A percentile compares a stretch with the other conserved stretches of the same genome.
Evolutionary conservation across 2,329 filamentous ascomycete species (phyloP).

Genomic region (Plenodomus biglobosus): DNA sequence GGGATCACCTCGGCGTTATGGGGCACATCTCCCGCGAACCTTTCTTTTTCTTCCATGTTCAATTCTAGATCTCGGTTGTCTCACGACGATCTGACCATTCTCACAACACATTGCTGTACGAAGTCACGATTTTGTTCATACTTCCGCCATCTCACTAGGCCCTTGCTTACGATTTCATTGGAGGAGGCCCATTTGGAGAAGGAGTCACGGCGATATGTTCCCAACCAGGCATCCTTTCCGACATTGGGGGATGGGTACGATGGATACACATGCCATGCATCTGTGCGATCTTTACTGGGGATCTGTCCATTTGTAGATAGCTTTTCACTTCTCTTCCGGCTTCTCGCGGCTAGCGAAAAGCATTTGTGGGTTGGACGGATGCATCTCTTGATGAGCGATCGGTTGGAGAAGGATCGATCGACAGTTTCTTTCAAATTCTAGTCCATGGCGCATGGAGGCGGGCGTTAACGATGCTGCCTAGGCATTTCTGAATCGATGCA

Average conservation of each 20-base stretch:
- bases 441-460: no score
- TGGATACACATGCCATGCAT: no score
- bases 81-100: conserved; percentile 3
- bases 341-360: background rate
- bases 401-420: background rate
- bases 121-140: conserved; percentile 10
- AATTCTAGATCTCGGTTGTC: conserved; percentile 6
- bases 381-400: background rate
- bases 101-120: background rate
- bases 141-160: conserved; percentile 16
- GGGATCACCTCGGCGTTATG: background rate
- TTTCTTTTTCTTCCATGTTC: conserved; percentile 1
- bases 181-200: conserved; percentile 8
- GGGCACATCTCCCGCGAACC: background rate
- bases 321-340: background rate
- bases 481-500: no score
- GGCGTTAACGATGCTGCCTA: no score
- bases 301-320: background rate
- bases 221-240: no score
- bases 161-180: conserved; percentile 6
- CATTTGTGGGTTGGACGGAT: background rate
- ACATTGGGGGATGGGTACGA: no score
- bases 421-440: background rate
- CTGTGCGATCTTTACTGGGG: background rate
- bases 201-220: background rate